phyloP scores from a whole-genome alignment of 225 moss, liverwort and hornwort species.

The Ulota crispa region DNA sequence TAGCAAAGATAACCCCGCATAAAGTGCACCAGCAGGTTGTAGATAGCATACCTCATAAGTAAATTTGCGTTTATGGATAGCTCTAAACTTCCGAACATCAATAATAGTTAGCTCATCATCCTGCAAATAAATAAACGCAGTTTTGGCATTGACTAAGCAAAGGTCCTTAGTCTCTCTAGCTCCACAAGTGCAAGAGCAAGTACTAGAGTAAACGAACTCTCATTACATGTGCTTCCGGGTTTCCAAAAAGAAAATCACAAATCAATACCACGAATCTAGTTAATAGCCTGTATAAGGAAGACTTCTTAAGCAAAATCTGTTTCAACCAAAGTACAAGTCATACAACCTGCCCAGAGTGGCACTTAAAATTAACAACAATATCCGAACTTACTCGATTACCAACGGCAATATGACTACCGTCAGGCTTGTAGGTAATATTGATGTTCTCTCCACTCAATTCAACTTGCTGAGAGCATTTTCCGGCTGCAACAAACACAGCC shows the following conservation, averaged over 20 bases:
- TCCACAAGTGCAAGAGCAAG: not conserved
- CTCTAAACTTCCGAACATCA: slow-evolving; percentile 97
- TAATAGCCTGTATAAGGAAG: not conserved
- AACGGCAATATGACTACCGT: slow-evolving; percentile 98
- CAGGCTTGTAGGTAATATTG: slow-evolving; percentile 99
- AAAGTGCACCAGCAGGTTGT: not conserved
- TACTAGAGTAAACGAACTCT: not conserved
- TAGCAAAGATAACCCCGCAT: not conserved
- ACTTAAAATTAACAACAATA: slow-evolving; percentile 6
- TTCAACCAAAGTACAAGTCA: not conserved
- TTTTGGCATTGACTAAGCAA: slow-evolving; percentile 7
- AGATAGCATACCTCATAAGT: slow-evolving; percentile 67
- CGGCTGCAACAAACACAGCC: slow-evolving; percentile 57
- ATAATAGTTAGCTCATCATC: slow-evolving; percentile 98
- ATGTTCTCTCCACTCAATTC: slow-evolving; percentile 99
- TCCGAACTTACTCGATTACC: slow-evolving; percentile 85
- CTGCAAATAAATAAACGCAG: slow-evolving; percentile 42
- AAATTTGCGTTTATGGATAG: slow-evolving; percentile 97
- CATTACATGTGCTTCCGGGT: not conserved
- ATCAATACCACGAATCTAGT: not conserved
- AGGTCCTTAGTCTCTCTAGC: not conserved
- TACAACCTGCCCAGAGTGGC: not conserved
- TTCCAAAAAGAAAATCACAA: not conserved
- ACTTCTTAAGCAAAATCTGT: not conserved
- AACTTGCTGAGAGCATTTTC: slow-evolving; percentile 98